Evolutionary conservation across 768 basidiomycete species (phyloP).

Genomic region (Boletus sp.): DNA sequence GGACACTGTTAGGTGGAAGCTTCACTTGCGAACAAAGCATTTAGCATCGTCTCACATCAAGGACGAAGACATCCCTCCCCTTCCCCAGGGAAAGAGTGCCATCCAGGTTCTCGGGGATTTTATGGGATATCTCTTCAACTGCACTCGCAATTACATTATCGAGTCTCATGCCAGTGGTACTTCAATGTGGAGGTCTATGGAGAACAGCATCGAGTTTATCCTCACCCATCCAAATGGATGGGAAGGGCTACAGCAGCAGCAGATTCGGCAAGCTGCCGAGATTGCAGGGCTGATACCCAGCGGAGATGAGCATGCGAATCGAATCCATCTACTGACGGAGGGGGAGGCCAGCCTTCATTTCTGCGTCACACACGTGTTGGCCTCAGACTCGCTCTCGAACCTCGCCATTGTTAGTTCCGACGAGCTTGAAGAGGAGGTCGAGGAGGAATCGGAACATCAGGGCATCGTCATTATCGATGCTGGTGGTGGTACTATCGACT

Average conservation of each 20-base stretch:
- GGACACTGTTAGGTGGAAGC: constrained; percentile 26
- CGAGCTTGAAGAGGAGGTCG: not conserved
- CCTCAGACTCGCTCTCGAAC: constrained; percentile 25
- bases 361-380: constrained; percentile 44
- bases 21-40: constrained; percentile 34
- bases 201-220: constrained; percentile 22
- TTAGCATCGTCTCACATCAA: constrained; percentile 21
- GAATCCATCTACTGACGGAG: constrained; percentile 27
- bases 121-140: constrained; percentile 25
- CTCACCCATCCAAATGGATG: constrained; percentile 33
- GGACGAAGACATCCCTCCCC: constrained; percentile 20
- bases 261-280: constrained; percentile 26
- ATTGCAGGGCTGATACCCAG: constrained; percentile 22
- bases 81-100: constrained; percentile 20
- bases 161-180: constrained; percentile 28
- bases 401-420: not conserved
- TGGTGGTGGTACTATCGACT: constrained; percentile 41
- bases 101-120: constrained; percentile 26
- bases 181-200: constrained; percentile 24
- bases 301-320: constrained; percentile 9
- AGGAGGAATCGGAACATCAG: constrained; percentile 25
- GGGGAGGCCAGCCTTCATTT: constrained; percentile 28
- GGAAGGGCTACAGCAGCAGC: constrained; percentile 29
- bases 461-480: constrained; percentile 43
- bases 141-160: constrained; percentile 19